These are phyloP conservation scores for Sarocladium oryzae DNA, from an alignment of 2,329 filamentous ascomycete genomes.

Conservation along the genomic window DNA sequence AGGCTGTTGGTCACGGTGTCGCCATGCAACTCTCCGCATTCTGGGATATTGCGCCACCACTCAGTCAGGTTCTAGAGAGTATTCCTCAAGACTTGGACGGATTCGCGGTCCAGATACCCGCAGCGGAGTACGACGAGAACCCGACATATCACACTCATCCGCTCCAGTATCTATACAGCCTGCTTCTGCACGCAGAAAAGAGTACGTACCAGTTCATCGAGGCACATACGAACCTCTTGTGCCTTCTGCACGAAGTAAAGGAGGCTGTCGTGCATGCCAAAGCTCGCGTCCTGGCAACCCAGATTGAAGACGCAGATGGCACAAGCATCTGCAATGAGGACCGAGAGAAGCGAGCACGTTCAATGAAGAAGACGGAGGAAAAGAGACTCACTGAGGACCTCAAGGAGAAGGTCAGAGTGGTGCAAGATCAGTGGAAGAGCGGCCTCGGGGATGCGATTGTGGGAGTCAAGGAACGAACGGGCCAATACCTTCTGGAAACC, in stretches of 20 bases:
- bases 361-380: constrained; percentile 61
- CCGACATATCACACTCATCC: constrained; percentile 74
- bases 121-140: constrained; percentile 77
- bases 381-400: constrained; percentile 71
- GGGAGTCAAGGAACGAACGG: constrained; percentile 67
- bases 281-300: constrained; percentile 59
- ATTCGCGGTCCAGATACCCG: constrained; percentile 72
- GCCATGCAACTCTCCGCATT: constrained; percentile 90
- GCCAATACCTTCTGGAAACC: constrained; percentile 63
- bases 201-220: constrained; percentile 97
- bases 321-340: constrained; percentile 25
- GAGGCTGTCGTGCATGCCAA: constrained; percentile 67
- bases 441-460: constrained; percentile 74
- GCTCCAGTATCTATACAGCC: constrained; percentile 80
- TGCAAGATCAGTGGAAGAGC: constrained; percentile 86
- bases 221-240: constrained; percentile 83
- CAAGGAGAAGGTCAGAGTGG: constrained; percentile 86
- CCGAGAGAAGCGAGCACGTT: constrained; percentile 37
- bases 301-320: constrained; percentile 40
- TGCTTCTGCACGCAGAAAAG: constrained; percentile 83
- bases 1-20: constrained; percentile 79
- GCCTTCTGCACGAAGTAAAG: constrained; percentile 84
- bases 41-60: constrained; percentile 90
- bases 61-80: constrained; percentile 71
- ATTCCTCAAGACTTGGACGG: constrained; percentile 55